phyloP scores from a whole-genome alignment of 2,329 filamentous ascomycete species.

The Diaporthe sp. region DNA sequence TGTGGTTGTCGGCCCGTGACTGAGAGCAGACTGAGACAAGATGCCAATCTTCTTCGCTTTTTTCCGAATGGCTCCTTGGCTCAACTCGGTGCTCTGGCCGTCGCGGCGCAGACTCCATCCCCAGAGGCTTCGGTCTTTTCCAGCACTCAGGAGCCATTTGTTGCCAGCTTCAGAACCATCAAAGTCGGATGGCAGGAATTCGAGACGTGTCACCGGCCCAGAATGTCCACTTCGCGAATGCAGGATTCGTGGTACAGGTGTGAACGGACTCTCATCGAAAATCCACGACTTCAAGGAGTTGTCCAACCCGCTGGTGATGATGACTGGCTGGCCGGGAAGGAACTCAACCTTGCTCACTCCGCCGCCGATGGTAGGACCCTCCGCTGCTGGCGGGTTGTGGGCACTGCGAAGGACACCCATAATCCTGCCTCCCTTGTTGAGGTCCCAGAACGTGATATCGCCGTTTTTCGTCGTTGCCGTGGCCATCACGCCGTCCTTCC shows the following conservation, averaged over 20 bases:
- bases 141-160: slow-evolving; percentile 94
- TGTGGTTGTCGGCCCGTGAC: slow-evolving; percentile 72
- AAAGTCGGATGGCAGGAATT: slow-evolving; percentile 89
- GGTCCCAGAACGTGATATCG: slow-evolving; percentile 95
- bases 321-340: slow-evolving; percentile 86
- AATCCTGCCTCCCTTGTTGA: slow-evolving; percentile 89
- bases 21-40: slow-evolving; percentile 67
- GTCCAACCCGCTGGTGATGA: slow-evolving; percentile 91
- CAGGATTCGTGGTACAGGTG: slow-evolving; percentile 84
- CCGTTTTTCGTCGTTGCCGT: slow-evolving; percentile 84
- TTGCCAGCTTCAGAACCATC: slow-evolving; percentile 90
- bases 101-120: slow-evolving; percentile 95
- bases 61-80: slow-evolving; percentile 88
- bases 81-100: slow-evolving; percentile 92
- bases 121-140: slow-evolving; percentile 92
- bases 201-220: slow-evolving; percentile 83
- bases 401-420: slow-evolving; percentile 89
- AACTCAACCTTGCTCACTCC: slow-evolving; percentile 93
- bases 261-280: slow-evolving; percentile 93
- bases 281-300: slow-evolving; percentile 98
- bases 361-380: slow-evolving; percentile 71
- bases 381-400: slow-evolving; percentile 79
- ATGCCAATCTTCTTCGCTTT: slow-evolving; percentile 92
- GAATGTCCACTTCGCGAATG: slow-evolving; percentile 92
- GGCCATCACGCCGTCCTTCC: slow-evolving; percentile 91